phyloP scores from a whole-genome alignment of 495 filamentous ascomycete species.

The Lasiosphaeria ovina region DNA sequence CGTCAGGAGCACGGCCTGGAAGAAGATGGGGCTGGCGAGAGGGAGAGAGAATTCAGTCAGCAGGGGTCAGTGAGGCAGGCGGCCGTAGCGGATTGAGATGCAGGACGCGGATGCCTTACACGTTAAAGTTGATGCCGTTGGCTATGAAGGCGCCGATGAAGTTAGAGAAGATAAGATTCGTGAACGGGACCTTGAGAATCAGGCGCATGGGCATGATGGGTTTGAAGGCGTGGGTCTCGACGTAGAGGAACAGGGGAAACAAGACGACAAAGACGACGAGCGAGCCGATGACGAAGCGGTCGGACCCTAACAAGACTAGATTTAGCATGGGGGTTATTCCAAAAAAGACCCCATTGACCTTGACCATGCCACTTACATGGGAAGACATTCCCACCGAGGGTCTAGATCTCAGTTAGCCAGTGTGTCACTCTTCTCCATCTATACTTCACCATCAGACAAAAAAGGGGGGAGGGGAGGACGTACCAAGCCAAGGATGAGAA shows the following conservation, averaged over 20 bases:
- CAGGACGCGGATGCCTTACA: slow-evolving; percentile 29
- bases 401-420: slow-evolving; percentile 36
- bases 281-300: slow-evolving; percentile 65
- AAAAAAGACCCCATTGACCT: not conserved
- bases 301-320: slow-evolving; percentile 46
- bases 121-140: slow-evolving; percentile 74
- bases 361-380: slow-evolving; percentile 42
- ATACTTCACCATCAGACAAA: not conserved
- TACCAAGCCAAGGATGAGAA: slow-evolving; percentile 68
- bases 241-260: slow-evolving; percentile 58
- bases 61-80: not conserved
- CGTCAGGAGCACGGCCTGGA: slow-evolving; percentile 74
- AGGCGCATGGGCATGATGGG: slow-evolving; percentile 73
- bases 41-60: too few species aligned
- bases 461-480: slow-evolving; percentile 18
- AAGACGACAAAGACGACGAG: slow-evolving; percentile 56
- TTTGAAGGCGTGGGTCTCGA: slow-evolving; percentile 57
- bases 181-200: slow-evolving; percentile 57
- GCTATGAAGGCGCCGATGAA: slow-evolving; percentile 61
- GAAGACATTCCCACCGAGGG: slow-evolving; percentile 73
- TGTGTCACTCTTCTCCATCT: not conserved
- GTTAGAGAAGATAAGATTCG: slow-evolving; percentile 68
- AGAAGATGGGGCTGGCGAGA: slow-evolving; percentile 60
- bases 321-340: too few species aligned
- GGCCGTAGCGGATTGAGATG: not conserved